phyloP scores from a whole-genome alignment of 2,329 filamentous ascomycete genomes.

The Ophiostoma novo-ulmi region DNA sequence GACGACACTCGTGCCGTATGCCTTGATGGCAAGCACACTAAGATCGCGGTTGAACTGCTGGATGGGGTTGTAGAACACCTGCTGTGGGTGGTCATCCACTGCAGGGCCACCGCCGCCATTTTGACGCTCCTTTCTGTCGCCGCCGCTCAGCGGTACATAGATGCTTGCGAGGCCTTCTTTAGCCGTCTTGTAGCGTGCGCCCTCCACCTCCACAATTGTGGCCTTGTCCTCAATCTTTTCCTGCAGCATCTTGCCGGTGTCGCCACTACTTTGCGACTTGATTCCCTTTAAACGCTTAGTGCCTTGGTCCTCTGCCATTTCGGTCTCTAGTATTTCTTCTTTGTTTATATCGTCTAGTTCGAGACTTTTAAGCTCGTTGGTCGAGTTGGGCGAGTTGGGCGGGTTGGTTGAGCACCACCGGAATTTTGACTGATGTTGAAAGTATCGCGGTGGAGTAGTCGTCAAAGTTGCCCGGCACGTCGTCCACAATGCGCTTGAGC shows the following conservation, averaged over 20 bases:
- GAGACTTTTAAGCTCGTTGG: not conserved
- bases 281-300: conserved; percentile 12
- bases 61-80: conserved; percentile 98
- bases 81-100: conserved; percentile 58
- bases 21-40: conserved; percentile 85
- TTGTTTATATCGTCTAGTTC: not conserved
- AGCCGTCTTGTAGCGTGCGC: conserved; percentile 48
- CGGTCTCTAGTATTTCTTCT: not conserved
- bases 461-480: not conserved
- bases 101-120: conserved; percentile 37
- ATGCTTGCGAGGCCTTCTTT: conserved; percentile 56
- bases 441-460: not conserved
- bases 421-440: not conserved
- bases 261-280: conserved; percentile 12
- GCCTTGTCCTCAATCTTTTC: not conserved
- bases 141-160: conserved; percentile 44
- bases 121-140: conserved; percentile 31
- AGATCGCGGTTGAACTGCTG: conserved; percentile 98
- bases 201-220: conserved; percentile 33
- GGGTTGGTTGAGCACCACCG: not conserved
- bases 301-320: conserved; percentile 8
- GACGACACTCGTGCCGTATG: conserved; percentile 66
- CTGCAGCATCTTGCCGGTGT: not conserved
- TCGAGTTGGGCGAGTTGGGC: not conserved
- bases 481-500: not conserved